These are phyloP conservation scores for Pythium dissimile DNA, from an alignment of 352 stramenopile species.

Conservation along the genomic window DNA sequence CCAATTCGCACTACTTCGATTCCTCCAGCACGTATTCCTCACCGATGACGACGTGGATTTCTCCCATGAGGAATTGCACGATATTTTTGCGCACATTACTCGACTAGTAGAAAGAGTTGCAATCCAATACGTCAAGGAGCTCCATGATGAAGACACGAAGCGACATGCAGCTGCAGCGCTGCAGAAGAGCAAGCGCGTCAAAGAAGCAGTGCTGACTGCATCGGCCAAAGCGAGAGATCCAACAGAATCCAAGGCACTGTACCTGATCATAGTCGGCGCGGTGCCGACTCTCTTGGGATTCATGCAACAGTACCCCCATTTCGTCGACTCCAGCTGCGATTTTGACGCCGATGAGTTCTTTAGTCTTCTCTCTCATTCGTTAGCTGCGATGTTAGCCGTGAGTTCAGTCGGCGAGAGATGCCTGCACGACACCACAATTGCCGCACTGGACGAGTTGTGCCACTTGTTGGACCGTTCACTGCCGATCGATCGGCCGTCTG, in stretches of 20 bases:
- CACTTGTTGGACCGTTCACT: neutral
- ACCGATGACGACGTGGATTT: constrained; percentile 50
- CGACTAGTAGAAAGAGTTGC: constrained; percentile 32
- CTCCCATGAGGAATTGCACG: constrained; percentile 35
- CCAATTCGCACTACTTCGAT: constrained; percentile 47
- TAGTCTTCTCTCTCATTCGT: neutral
- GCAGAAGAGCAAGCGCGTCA: constrained; percentile 35
- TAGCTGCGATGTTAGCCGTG: neutral
- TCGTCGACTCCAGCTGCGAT: neutral
- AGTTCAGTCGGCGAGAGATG: neutral
- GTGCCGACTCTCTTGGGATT: constrained; percentile 48
- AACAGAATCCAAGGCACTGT: constrained; percentile 32
- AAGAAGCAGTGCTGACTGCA: neutral
- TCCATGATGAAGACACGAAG: constrained; percentile 51
- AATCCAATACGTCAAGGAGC: constrained; percentile 30
- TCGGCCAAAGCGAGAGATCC: constrained; percentile 24
- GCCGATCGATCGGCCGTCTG: neutral
- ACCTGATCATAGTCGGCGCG: constrained; percentile 37
- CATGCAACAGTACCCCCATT: constrained; percentile 45
- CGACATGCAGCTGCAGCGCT: constrained; percentile 35
- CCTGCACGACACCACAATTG: neutral
- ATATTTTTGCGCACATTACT: constrained; percentile 30
- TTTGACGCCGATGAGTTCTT: neutral
- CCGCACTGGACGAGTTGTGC: neutral
- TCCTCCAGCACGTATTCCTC: constrained; percentile 58